phyloP scores from a whole-genome alignment of 805 yeast genomes.

The Zygoascus ofunaensis region DNA sequence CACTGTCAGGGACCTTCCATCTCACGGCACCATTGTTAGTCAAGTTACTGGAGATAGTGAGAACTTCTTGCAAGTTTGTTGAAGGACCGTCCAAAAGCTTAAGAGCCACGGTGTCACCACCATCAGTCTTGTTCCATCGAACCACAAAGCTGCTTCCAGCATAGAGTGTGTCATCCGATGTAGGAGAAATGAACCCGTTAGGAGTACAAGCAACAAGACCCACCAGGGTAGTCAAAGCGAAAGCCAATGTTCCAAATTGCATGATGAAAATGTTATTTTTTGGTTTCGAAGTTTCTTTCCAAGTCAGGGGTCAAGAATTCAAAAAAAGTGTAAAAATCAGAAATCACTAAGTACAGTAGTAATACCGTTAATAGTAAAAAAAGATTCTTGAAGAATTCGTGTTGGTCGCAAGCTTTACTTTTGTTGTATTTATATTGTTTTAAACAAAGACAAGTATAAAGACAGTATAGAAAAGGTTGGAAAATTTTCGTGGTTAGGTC shows the following conservation, averaged over 20 bases:
- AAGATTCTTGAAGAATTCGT: no score
- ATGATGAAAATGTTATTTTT: not conserved
- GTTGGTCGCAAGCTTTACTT: no score
- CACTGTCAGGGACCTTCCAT: constrained; percentile 29
- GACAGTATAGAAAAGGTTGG: not conserved
- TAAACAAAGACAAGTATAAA: not conserved
- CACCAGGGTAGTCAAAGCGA: constrained; percentile 4
- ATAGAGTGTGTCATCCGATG: constrained; percentile 19
- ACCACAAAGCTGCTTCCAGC: constrained; percentile 26
- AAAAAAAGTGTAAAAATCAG: no score
- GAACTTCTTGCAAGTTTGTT: constrained; percentile 24
- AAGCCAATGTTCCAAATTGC: constrained; percentile 8
- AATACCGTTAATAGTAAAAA: no score
- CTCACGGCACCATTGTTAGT: constrained; percentile 31
- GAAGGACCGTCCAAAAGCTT: constrained; percentile 27
- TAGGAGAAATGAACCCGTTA: constrained; percentile 29
- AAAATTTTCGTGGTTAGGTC: not conserved
- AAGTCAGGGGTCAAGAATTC: no score
- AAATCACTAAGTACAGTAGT: no score
- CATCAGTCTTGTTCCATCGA: constrained; percentile 26
- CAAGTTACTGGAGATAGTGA: constrained; percentile 27
- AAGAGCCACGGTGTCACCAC: constrained; percentile 27
- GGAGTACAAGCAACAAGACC: constrained; percentile 6
- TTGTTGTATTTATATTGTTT: no score
- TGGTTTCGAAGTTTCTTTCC: no score